Percentiles rank a stretch among this genome's conserved stretches.
Conservation (phyloP, 106 monocot genomes). For the Phalaenopsis aphrodite region DNA sequence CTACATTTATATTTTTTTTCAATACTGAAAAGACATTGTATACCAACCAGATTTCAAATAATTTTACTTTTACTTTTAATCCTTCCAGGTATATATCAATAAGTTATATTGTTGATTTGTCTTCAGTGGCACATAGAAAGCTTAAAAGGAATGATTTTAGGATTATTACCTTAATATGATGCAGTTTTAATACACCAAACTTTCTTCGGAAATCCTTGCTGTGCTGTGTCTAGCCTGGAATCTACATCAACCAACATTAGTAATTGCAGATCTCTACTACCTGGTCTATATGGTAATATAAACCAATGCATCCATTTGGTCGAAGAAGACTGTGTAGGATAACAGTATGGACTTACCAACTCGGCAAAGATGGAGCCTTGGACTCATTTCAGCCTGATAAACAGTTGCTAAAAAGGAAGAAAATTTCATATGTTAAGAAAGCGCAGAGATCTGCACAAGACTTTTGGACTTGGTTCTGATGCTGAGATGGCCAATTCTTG, state of each 20-base stretch:
- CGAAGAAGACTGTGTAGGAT: constrained; percentile 92
- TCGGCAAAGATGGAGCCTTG: constrained; percentile 46
- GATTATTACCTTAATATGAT: constrained; percentile 62
- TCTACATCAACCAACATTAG: constrained; percentile 19
- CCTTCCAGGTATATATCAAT: constrained; percentile 79
- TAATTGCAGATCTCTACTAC: constrained; percentile 52
- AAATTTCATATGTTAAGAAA: constrained; percentile 49
- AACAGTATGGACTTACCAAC: constrained; percentile 87
- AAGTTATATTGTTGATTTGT: constrained; percentile 74
- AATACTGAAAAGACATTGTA: too few species aligned
- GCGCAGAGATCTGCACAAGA: constrained; percentile 60
- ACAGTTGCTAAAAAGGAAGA: constrained; percentile 65
- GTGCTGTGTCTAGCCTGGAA: constrained; percentile 20
- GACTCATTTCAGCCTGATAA: constrained; percentile 71
- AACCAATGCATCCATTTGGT: constrained; percentile 47
- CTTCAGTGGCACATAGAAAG: constrained; percentile 25
- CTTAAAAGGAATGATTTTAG: constrained; percentile 73
- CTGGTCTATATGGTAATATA: constrained; percentile 37
- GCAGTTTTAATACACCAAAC: constrained; percentile 38
- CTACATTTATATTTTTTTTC: too few species aligned
- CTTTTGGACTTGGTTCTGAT: constrained; percentile 60
- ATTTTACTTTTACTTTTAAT: not conserved
- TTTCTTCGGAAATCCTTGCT: constrained; percentile 45
- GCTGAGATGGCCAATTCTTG: constrained; percentile 47
- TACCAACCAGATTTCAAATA: too few species aligned